Evolutionary conservation across 495 filamentous ascomycete genomes (phyloP).

Genomic region (Penicillium mononematosum): DNA sequence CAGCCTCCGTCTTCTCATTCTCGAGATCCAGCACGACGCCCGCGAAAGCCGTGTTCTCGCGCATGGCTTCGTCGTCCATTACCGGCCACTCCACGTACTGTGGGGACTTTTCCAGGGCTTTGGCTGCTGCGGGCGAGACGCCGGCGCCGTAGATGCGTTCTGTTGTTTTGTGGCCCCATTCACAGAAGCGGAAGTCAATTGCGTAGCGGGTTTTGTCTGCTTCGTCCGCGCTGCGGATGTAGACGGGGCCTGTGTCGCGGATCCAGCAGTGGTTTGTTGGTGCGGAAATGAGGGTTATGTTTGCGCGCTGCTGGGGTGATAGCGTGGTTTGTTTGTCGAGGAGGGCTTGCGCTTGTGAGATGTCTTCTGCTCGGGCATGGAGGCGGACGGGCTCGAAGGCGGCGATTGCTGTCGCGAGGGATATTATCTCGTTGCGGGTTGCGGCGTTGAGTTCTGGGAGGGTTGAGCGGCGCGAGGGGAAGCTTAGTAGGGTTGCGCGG

Average conservation of each 20-base stretch:
- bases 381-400: slow-evolving; percentile 38
- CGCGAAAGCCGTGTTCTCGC: slow-evolving; percentile 33
- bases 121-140: slow-evolving; percentile 10
- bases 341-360: slow-evolving; percentile 17
- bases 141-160: slow-evolving; percentile 21
- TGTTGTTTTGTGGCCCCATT: slow-evolving; percentile 33
- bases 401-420: slow-evolving; percentile 32
- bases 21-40: slow-evolving; percentile 25
- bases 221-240: slow-evolving; percentile 22
- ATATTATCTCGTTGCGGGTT: slow-evolving; percentile 32
- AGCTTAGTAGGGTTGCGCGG: slow-evolving; percentile 36
- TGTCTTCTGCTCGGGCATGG: slow-evolving; percentile 29
- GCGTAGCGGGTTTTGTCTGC: slow-evolving; percentile 22
- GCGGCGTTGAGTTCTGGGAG: slow-evolving; percentile 22
- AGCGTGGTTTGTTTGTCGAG: slow-evolving; percentile 12
- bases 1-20: slow-evolving; percentile 1
- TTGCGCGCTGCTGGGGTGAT: slow-evolving; percentile 1
- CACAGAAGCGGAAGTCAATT: slow-evolving; percentile 36
- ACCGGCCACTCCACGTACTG: slow-evolving; percentile 24
- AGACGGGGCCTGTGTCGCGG: slow-evolving; percentile 38
- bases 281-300: slow-evolving; percentile 22
- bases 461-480: slow-evolving; percentile 32
- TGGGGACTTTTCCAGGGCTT: background rate
- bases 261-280: slow-evolving; percentile 39
- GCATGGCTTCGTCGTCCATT: slow-evolving; percentile 11